Conservation (phyloP, 805 yeast species). For the Ogataea chonburiensis region DNA sequence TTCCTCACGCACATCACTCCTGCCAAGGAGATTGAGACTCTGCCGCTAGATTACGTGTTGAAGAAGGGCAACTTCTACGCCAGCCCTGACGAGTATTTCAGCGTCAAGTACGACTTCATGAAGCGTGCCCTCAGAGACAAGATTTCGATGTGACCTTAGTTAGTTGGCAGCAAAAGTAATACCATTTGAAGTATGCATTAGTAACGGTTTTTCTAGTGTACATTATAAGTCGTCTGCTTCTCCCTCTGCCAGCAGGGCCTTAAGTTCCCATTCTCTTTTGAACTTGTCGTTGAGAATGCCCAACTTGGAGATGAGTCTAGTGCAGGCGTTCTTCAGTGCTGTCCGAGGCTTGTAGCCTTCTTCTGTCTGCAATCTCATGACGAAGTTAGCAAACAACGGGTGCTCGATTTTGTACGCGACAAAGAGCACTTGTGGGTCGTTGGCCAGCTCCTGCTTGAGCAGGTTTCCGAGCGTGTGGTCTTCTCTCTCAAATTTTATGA, state of each 20-base stretch:
- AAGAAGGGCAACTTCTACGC: conserved; percentile 41
- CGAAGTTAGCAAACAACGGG: conserved; percentile 93
- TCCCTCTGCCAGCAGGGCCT: conserved; percentile 61
- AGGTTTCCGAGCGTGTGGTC: conserved; percentile 96
- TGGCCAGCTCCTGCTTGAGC: conserved; percentile 78
- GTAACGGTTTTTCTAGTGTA: conserved; percentile 8
- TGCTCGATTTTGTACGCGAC: conserved; percentile 98
- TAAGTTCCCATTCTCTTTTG: conserved; percentile 89
- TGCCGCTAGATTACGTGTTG: conserved; percentile 50
- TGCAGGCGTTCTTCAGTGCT: conserved; percentile 88
- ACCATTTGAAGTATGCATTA: conserved; percentile 2
- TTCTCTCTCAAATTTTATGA: conserved; percentile 91
- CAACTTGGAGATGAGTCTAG: conserved; percentile 75
- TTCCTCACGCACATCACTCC: conserved; percentile 82
- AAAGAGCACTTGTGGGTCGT: conserved; percentile 85
- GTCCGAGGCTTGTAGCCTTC: conserved; percentile 91
- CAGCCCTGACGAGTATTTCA: conserved; percentile 45
- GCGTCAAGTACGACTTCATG: conserved; percentile 53
- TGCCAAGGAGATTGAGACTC: conserved; percentile 65
- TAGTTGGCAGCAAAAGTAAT: conserved; percentile 8
- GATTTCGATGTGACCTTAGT: conserved; percentile 25
- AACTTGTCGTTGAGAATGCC: conserved; percentile 74
- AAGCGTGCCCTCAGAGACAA: conserved; percentile 61
- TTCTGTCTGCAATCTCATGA: conserved; percentile 92
- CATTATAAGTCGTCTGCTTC: conserved; percentile 39